These are phyloP conservation scores for Lentinula novae-zelandiae DNA, from an alignment of 1,284 basidiomycete species.

Conservation along the genomic window DNA sequence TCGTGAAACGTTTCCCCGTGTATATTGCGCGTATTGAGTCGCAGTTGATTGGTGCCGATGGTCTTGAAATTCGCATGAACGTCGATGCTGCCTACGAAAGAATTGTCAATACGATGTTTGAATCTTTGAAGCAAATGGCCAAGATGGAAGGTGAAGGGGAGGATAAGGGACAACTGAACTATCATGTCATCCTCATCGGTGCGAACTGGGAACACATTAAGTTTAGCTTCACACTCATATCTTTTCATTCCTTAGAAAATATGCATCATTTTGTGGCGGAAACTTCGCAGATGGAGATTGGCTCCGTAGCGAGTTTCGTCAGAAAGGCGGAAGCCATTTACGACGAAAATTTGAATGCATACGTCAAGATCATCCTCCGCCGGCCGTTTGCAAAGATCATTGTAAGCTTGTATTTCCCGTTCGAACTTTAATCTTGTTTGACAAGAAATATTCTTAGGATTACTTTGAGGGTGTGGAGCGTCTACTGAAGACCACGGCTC, in stretches of 20 bases:
- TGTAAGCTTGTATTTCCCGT: conserved; percentile 44
- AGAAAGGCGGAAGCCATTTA: conserved; percentile 81
- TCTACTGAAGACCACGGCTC: conserved; percentile 76
- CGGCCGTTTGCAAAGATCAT: conserved; percentile 87
- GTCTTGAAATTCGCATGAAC: conserved; percentile 71
- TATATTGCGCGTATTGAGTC: conserved; percentile 85
- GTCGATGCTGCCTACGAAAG: conserved; percentile 87
- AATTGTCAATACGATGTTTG: conserved; percentile 88
- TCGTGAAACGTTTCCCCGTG: conserved; percentile 89
- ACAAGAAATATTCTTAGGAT: conserved; percentile 52
- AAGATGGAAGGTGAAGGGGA: conserved; percentile 88
- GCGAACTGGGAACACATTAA: conserved; percentile 21
- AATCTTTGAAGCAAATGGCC: conserved; percentile 90
- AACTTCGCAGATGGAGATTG: conserved; percentile 65
- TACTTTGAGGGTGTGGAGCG: conserved; percentile 93
- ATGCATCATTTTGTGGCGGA: conserved; percentile 93
- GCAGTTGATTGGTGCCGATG: conserved; percentile 79
- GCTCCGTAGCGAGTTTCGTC: conserved; percentile 66
- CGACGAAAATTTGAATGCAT: conserved; percentile 82
- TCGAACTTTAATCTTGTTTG: conserved; percentile 1
- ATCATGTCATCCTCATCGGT: conserved; percentile 95
- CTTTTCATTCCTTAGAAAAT: conserved; percentile 63
- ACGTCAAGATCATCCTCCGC: conserved; percentile 85
- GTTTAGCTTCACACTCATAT: conserved; percentile 3
- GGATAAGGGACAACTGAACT: conserved; percentile 96